These are phyloP conservation scores for Ustilago crameri DNA, from an alignment of 1,284 basidiomycete genomes.

Conservation along the genomic window DNA sequence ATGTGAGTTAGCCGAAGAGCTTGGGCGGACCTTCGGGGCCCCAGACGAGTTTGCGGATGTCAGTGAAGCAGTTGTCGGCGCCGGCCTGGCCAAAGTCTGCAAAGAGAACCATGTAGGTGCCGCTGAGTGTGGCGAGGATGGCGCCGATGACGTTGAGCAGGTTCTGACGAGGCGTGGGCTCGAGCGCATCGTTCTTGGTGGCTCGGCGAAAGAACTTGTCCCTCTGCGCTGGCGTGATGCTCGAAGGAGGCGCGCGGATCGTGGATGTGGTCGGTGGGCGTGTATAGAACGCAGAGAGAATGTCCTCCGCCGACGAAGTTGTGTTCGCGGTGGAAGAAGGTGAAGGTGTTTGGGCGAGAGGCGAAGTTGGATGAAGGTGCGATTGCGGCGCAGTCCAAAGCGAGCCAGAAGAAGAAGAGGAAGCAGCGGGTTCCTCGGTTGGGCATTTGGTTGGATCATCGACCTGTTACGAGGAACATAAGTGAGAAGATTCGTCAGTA, in stretches of 20 bases:
- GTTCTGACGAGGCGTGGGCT: constrained; percentile 18
- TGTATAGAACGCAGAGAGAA: constrained; percentile 26
- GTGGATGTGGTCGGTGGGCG: constrained; percentile 16
- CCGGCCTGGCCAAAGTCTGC: constrained; percentile 32
- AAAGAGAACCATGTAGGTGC: constrained; percentile 35
- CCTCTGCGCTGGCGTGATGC: constrained; percentile 6
- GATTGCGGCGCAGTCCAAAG: constrained; percentile 40
- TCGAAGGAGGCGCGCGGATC: background rate
- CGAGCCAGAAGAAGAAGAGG: background rate
- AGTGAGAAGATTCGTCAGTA: background rate
- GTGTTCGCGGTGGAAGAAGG: too few relatives aligned
- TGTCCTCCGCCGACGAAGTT: constrained; percentile 11
- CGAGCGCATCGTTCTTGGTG: constrained; percentile 24
- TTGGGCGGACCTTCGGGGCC: constrained; percentile 27
- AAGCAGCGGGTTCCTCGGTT: too few relatives aligned
- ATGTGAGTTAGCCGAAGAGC: too few relatives aligned
- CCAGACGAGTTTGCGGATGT: constrained; percentile 19
- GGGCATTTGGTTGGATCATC: constrained; percentile 21
- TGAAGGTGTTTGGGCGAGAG: too few relatives aligned
- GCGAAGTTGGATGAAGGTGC: constrained; percentile 25
- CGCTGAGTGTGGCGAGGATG: constrained; percentile 8
- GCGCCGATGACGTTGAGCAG: constrained; percentile 32
- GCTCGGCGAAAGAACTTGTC: constrained; percentile 44
- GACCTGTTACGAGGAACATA: constrained; percentile 6
- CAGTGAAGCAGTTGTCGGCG: constrained; percentile 28